phyloP scores from a whole-genome alignment of 2,329 filamentous ascomycete genomes.

The Verticillium isaacii region DNA sequence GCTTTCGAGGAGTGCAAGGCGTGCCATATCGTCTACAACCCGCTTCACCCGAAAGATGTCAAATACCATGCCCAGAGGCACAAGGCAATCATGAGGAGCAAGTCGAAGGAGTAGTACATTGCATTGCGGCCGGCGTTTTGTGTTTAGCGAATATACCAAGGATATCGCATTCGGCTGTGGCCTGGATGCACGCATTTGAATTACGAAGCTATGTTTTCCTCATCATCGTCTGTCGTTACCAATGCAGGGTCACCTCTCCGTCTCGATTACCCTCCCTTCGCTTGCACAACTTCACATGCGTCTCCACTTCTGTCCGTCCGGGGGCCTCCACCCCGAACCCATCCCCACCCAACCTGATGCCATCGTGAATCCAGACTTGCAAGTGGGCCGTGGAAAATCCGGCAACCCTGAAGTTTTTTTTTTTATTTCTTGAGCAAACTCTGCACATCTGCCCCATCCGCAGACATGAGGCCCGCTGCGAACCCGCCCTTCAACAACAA shows the following conservation, averaged over 20 bases:
- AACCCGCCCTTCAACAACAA: not conserved
- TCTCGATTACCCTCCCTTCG: no score
- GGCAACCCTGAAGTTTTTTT: not conserved
- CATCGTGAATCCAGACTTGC: not conserved
- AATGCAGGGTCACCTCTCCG: not conserved
- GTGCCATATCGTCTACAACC: constrained; percentile 40
- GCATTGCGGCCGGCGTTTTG: not conserved
- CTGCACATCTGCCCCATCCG: not conserved
- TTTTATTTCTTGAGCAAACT: not conserved
- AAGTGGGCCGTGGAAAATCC: not conserved
- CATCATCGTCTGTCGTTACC: not conserved
- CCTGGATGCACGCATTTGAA: not conserved
- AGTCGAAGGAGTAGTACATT: not conserved
- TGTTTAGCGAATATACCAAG: not conserved
- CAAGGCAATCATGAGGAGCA: constrained; percentile 18
- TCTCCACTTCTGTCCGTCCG: not conserved
- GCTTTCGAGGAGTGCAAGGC: constrained; percentile 37
- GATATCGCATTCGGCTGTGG: not conserved
- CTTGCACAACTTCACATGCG: not conserved
- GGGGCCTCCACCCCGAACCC: not conserved
- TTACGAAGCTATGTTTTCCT: not conserved
- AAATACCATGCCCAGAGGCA: constrained; percentile 36
- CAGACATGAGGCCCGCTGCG: not conserved
- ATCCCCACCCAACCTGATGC: not conserved
- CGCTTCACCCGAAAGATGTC: constrained; percentile 36